These are phyloP conservation scores for Geotrichum ghanense DNA, from an alignment of 805 yeast genomes.

Conservation along the genomic window DNA sequence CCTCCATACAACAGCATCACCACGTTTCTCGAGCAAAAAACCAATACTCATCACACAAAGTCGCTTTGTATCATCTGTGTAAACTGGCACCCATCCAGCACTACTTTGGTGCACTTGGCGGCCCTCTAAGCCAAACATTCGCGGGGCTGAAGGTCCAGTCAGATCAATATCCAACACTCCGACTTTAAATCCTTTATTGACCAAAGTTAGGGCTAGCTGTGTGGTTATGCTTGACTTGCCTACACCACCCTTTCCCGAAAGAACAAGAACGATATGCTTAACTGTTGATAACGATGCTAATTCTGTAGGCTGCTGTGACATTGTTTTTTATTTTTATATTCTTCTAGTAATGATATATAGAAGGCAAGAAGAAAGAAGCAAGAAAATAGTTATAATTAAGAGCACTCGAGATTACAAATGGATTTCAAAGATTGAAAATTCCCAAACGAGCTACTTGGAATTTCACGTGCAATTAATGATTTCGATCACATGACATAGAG, in stretches of 20 bases:
- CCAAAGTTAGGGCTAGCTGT: conserved; percentile 78
- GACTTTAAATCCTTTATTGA: conserved; percentile 60
- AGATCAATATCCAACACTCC: conserved; percentile 92
- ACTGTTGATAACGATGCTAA: conserved; percentile 36
- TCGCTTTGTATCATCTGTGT: conserved; percentile 32
- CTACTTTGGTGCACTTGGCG: conserved; percentile 70
- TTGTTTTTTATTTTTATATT: background rate
- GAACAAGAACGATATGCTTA: conserved; percentile 66
- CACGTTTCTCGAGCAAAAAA: conserved; percentile 70
- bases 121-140: conserved; percentile 88
- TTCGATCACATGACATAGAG: background rate
- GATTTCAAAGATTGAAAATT: background rate
- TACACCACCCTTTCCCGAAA: conserved; percentile 96
- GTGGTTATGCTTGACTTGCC: conserved; percentile 96
- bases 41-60: conserved; percentile 80
- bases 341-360: background rate
- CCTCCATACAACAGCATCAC: conserved; percentile 92
- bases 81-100: conserved; percentile 90
- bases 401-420: background rate
- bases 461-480: background rate
- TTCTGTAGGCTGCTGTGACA: conserved; percentile 8
- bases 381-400: background rate
- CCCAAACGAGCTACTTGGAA: too few species aligned
- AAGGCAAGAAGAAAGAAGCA: background rate
- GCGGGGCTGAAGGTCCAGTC: conserved; percentile 92